A percentile compares a stretch with the other conserved stretches of the same genome.
Evolutionary conservation across 2,329 filamentous ascomycete species (phyloP).

Genomic region (Penicillium capsulatum): DNA sequence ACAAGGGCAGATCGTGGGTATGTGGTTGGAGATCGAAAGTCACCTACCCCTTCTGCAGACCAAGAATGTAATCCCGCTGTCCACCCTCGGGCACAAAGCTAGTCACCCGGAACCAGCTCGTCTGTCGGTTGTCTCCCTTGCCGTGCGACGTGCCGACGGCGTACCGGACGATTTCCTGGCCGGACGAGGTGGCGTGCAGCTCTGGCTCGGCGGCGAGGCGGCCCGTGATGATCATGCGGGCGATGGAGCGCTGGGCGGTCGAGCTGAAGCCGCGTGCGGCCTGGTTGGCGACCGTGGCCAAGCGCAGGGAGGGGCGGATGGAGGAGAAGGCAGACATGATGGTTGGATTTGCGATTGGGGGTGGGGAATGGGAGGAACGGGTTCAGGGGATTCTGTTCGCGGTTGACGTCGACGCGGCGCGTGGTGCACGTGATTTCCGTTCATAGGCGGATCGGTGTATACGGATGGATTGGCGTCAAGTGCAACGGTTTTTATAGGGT

Average conservation of each 20-base stretch:
- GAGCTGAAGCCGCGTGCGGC: slow-evolving; percentile 70
- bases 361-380: not conserved
- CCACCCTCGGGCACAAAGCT: slow-evolving; percentile 66
- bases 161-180: slow-evolving; percentile 73
- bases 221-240: slow-evolving; percentile 82
- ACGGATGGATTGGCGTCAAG: too few species aligned
- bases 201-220: slow-evolving; percentile 78
- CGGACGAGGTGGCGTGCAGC: slow-evolving; percentile 63
- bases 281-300: slow-evolving; percentile 37
- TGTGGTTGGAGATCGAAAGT: too few species aligned
- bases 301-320: slow-evolving; percentile 49
- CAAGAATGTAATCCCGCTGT: slow-evolving; percentile 66
- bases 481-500: too few species aligned
- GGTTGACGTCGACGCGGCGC: slow-evolving; percentile 2
- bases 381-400: not conserved
- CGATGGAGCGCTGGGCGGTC: slow-evolving; percentile 57
- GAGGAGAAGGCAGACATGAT: slow-evolving; percentile 48
- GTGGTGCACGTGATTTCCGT: too few species aligned
- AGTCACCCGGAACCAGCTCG: slow-evolving; percentile 79
- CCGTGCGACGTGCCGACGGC: slow-evolving; percentile 67
- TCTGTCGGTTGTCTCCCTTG: slow-evolving; percentile 64
- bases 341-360: slow-evolving; percentile 1
- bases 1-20: not conserved
- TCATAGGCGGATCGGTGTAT: too few species aligned
- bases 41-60: slow-evolving; percentile 79